phyloP scores from a whole-genome alignment of 208 protist genomes.

The Trypanosoma caninum region DNA sequence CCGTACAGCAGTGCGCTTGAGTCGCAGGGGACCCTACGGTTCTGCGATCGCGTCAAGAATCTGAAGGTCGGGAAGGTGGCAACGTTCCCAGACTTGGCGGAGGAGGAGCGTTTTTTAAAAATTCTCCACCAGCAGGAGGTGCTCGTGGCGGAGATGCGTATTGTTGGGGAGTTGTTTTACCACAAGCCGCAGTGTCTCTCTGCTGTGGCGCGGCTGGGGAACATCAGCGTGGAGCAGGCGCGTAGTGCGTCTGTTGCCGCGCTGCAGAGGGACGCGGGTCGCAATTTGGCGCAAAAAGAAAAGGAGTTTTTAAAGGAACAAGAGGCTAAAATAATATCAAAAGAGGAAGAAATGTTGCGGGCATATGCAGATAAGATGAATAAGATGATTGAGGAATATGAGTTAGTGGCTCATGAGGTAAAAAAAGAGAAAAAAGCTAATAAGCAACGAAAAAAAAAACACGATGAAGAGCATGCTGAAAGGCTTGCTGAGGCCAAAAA shows the following conservation, averaged over 20 bases:
- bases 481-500: slow-evolving; percentile 73
- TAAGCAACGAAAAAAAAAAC: slow-evolving; percentile 62
- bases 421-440: slow-evolving; percentile 78
- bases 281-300: slow-evolving; percentile 41
- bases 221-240: slow-evolving; percentile 30
- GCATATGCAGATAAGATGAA: slow-evolving; percentile 78
- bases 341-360: slow-evolving; percentile 51
- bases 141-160: slow-evolving; percentile 75
- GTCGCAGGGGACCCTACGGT: slow-evolving; percentile 78
- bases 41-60: slow-evolving; percentile 87
- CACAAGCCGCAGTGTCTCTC: slow-evolving; percentile 40
- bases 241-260: slow-evolving; percentile 23
- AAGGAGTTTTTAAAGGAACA: slow-evolving; percentile 19
- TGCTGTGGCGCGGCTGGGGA: slow-evolving; percentile 33
- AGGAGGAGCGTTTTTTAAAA: slow-evolving; percentile 57
- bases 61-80: slow-evolving; percentile 60
- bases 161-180: slow-evolving; percentile 53
- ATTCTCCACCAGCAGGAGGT: slow-evolving; percentile 57
- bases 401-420: slow-evolving; percentile 34
- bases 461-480: slow-evolving; percentile 46
- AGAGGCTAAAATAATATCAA: slow-evolving; percentile 27
- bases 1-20: slow-evolving; percentile 53
- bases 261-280: slow-evolving; percentile 29
- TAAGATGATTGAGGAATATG: slow-evolving; percentile 80
- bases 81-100: slow-evolving; percentile 48